Base-by-base conservation (phyloP, 1,284 basidiomycete species). In the Leccinum pachyderme region DNA sequence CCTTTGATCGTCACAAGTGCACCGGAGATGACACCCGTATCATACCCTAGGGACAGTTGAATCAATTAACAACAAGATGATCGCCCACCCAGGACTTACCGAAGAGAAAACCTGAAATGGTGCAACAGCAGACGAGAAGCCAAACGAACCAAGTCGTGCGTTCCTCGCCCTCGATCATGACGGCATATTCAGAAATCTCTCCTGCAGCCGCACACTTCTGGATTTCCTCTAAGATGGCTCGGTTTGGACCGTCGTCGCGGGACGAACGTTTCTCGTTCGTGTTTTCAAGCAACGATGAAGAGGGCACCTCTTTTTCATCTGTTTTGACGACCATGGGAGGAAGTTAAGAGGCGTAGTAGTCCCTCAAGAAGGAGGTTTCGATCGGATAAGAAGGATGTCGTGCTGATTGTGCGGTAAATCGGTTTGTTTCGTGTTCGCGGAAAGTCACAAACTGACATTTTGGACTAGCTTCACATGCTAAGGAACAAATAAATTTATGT, bases 11-110 rank as follows among this genome's bases (percentile, higher is more conserved):
- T 84, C 15, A 92, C 87, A 33, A 91, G 76, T 15, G 88, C 84
- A 29, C 88, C 89, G 57, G 85, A 87, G 33, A 91, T 87, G 15
- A 90, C 87, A 39, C 89, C 89, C 3, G 89, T 91, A 66, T 91
- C 89, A 65, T 91, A 91, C 25, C 88, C 86, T 88, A 56, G n/a
- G n/a, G 28, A 8, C 5, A 27, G 12, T 32, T 18, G 22, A 11
- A 18, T 11, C 3, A 7, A 1, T 65, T 31, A 66, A 32, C 11
- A 4, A 32, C 7, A 33, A 4, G 9, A 4, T 7, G 4, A 2
- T 18, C 7, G 0, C 3, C 9, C 43, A 37, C 18, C 18, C 18
- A 7, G 46, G 31, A 54, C 83, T 48, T 58, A 87, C 89, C 89
- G 60, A 92, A 92, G 8, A 91, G 76, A 44, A 91, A 67, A 11